A percentile compares a stretch with the other conserved stretches of the same genome.
These are phyloP conservation scores for Verbascum thapsus DNA, from an alignment of 257 asterid species.

Conservation along the genomic window DNA sequence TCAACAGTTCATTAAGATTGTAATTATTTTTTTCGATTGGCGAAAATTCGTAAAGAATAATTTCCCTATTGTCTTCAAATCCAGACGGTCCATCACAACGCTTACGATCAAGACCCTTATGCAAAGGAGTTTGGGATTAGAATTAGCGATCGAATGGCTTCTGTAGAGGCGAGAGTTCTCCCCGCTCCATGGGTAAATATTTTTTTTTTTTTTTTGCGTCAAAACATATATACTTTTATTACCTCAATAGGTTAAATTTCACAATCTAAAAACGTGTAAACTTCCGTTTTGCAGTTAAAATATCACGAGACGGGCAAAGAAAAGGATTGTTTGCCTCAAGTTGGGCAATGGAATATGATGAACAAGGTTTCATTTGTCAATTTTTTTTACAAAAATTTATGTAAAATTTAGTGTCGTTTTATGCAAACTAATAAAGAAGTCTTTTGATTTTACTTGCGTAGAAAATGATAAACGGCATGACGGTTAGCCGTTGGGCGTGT, in stretches of 20 bases:
- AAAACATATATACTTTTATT: background rate
- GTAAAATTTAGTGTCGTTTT: background rate
- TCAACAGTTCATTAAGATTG: too few species aligned
- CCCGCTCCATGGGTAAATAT: constrained; percentile 97
- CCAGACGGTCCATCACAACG: constrained; percentile 90
- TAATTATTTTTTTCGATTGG: too few species aligned
- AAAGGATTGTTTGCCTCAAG: constrained; percentile 95
- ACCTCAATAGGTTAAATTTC: background rate
- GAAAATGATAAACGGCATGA: constrained; percentile 99
- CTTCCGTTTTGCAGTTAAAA: constrained; percentile 90
- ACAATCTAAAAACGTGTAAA: too few species aligned
- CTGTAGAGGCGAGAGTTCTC: constrained; percentile 96
- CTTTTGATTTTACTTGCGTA: constrained; percentile 34
- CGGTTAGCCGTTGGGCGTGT: constrained; percentile 95
- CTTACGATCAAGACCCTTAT: constrained; percentile 84
- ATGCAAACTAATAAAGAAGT: too few species aligned
- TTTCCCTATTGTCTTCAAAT: constrained; percentile 12
- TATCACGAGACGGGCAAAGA: constrained; percentile 94
- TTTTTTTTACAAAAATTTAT: constrained; percentile 5
- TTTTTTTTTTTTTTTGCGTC: constrained; percentile 17
- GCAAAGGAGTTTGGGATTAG: constrained; percentile 94
- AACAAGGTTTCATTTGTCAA: constrained; percentile 71
- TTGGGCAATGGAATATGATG: constrained; percentile 99
- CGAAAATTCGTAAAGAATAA: too few species aligned
- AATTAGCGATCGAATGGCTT: constrained; percentile 78